Percentiles rank a stretch among this genome's conserved stretches.
These are phyloP conservation scores for Solanum ahanhuiri DNA, from an alignment of 257 asterid species.

Conservation along the genomic window DNA sequence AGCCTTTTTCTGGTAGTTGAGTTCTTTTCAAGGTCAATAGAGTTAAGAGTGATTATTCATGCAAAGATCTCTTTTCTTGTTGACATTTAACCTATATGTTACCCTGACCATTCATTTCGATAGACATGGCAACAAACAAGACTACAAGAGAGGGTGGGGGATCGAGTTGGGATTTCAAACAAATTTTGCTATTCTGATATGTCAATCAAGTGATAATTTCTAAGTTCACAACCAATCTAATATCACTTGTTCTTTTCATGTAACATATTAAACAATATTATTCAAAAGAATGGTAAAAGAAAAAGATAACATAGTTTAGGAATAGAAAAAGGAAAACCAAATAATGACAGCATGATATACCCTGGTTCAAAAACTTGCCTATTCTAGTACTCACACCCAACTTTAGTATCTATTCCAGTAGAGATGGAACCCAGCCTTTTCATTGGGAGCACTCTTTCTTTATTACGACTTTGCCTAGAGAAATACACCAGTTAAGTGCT, in stretches of 20 bases:
- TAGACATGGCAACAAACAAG: background rate
- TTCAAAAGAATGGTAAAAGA: background rate
- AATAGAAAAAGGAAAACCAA: background rate
- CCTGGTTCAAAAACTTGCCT: background rate
- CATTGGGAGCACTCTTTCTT: background rate
- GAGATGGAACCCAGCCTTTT: background rate
- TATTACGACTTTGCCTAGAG: background rate
- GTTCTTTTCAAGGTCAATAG: background rate
- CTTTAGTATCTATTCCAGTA: background rate
- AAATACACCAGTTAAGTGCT: background rate
- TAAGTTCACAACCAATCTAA: background rate
- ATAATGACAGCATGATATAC: background rate
- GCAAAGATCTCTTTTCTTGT: background rate
- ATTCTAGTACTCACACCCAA: background rate
- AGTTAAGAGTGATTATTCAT: background rate
- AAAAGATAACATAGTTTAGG: background rate
- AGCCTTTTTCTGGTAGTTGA: background rate
- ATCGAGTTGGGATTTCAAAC: background rate
- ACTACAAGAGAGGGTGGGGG: background rate
- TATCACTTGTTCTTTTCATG: background rate
- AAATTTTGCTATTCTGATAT: background rate
- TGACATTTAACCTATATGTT: background rate
- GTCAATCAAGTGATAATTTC: background rate
- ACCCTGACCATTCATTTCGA: background rate
- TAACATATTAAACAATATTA: background rate